These are phyloP conservation scores for Peziza echinospora DNA, from an alignment of 495 filamentous ascomycete species.

Conservation along the genomic window DNA sequence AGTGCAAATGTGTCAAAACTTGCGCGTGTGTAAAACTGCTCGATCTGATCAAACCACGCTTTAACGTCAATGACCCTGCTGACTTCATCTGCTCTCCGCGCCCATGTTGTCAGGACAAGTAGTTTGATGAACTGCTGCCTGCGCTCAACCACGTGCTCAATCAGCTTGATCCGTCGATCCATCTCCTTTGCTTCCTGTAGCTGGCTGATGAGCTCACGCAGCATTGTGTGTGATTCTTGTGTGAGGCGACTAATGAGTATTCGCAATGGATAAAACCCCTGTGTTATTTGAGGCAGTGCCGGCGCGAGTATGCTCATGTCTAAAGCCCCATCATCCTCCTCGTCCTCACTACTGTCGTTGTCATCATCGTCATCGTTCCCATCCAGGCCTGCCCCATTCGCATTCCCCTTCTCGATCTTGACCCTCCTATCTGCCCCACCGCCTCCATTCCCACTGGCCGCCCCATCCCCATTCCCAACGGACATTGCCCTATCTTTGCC, in stretches of 20 bases:
- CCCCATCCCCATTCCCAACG: not conserved
- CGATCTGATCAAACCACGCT: constrained; percentile 41
- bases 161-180: constrained; percentile 53
- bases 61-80: constrained; percentile 69
- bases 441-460: not conserved
- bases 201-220: constrained; percentile 40
- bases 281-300: constrained; percentile 58
- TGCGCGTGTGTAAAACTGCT: constrained; percentile 32
- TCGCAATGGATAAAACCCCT: constrained; percentile 48
- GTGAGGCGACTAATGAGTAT: constrained; percentile 51
- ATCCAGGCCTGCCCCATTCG: too few species aligned
- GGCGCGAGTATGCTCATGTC: constrained; percentile 31
- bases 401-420: not conserved
- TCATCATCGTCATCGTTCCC: not conserved
- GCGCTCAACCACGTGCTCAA: constrained; percentile 46
- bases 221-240: constrained; percentile 58
- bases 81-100: constrained; percentile 50
- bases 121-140: constrained; percentile 69
- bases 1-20: constrained; percentile 41
- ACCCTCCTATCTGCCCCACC: not conserved
- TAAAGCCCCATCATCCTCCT: not conserved
- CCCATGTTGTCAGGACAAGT: constrained; percentile 74
- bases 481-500: not conserved
- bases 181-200: constrained; percentile 19
- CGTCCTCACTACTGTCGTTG: not conserved